Evolutionary conservation across 192 early-diverging fungal genomes (phyloP).

Genomic region (Backusella tuberculispora): DNA sequence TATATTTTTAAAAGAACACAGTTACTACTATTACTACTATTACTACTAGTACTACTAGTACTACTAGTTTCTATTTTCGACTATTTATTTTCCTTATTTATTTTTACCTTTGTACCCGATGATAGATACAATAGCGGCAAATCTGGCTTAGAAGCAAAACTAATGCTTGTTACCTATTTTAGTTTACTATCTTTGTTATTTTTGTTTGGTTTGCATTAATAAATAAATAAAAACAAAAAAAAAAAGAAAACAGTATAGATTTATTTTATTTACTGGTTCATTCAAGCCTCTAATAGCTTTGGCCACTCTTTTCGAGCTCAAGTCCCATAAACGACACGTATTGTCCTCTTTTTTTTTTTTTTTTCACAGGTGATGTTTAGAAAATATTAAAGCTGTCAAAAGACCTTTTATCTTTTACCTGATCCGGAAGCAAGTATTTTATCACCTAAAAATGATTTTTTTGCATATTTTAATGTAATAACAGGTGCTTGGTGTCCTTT

Average conservation of each 20-base stretch:
- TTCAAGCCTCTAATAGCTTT: slow-evolving; percentile 29
- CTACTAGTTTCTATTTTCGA: not conserved
- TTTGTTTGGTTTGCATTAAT: not conserved
- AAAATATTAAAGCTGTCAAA: not conserved
- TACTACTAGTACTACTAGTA: too few relatives aligned
- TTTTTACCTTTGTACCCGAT: slow-evolving; percentile 39
- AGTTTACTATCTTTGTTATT: too few relatives aligned
- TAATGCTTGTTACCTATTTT: slow-evolving; percentile 27
- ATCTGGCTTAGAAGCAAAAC: slow-evolving; percentile 24
- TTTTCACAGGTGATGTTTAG: not conserved
- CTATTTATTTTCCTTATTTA: not conserved
- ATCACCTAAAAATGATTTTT: slow-evolving; percentile 26
- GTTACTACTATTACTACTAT: too few relatives aligned
- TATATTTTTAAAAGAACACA: slow-evolving; percentile 16
- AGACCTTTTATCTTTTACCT: slow-evolving; percentile 19
- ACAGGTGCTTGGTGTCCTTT: slow-evolving; percentile 36
- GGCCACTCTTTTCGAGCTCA: slow-evolving; percentile 2
- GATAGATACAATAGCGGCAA: slow-evolving; percentile 29
- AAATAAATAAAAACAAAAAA: too few relatives aligned
- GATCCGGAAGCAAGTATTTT: slow-evolving; percentile 39
- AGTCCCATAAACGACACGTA: slow-evolving; percentile 41
- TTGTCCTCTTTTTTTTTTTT: slow-evolving; percentile 34
- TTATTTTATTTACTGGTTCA: slow-evolving; percentile 17
- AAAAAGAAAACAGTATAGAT: not conserved
- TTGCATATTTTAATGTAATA: slow-evolving; percentile 26